phyloP scores from a whole-genome alignment of 1,284 basidiomycete genomes.

The Sporisorium graminicola region DNA sequence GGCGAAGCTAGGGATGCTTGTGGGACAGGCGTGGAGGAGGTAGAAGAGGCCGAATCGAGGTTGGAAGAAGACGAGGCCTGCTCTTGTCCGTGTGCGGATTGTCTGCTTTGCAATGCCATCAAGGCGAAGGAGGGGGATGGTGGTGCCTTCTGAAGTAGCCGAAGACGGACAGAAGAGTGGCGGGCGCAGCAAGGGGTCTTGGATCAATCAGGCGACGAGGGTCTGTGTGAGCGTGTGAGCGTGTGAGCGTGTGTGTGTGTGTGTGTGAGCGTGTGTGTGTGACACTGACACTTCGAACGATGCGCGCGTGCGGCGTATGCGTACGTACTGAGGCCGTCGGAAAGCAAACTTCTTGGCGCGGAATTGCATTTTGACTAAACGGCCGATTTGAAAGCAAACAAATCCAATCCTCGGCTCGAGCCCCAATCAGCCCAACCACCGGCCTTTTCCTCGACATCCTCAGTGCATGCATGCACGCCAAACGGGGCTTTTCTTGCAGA shows the following conservation, averaged over 20 bases:
- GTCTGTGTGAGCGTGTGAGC: too few relatives aligned
- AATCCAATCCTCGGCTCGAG: too few relatives aligned
- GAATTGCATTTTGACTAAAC: too few relatives aligned
- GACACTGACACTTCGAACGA: not conserved
- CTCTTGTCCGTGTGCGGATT: conserved; percentile 26
- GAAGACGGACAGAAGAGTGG: not conserved
- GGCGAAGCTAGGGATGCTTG: not conserved
- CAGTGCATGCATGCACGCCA: not conserved
- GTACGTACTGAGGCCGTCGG: not conserved
- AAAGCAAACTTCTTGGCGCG: not conserved
- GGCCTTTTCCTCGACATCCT: too few relatives aligned
- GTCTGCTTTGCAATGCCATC: conserved; percentile 30
- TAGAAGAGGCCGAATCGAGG: not conserved
- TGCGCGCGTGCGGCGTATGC: not conserved
- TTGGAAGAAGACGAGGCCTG: conserved; percentile 12
- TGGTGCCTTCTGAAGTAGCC: not conserved
- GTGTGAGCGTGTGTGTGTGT: too few relatives aligned
- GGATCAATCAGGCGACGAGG: not conserved
- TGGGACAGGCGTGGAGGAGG: not conserved
- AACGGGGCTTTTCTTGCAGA: not conserved
- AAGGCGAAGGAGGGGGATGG: conserved; percentile 19
- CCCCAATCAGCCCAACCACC: too few relatives aligned
- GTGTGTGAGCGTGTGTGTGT: too few relatives aligned
- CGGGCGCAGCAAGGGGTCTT: not conserved
- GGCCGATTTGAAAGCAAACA: too few relatives aligned